Evolutionary conservation across 1,284 basidiomycete genomes (phyloP).

Genomic region (Irpex lacteus): DNA sequence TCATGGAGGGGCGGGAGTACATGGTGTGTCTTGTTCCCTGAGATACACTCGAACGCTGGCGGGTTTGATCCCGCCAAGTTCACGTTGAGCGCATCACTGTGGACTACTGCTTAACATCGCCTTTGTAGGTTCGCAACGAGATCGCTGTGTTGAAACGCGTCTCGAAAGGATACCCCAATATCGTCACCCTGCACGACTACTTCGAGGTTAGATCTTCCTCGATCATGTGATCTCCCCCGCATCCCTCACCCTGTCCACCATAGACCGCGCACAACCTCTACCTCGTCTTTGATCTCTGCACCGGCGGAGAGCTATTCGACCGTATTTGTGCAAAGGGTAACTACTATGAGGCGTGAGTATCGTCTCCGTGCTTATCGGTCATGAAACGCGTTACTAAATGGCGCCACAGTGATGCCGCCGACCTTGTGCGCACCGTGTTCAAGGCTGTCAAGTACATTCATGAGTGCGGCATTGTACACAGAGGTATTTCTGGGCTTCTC

Average conservation of each 20-base stretch:
- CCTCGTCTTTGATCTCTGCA: conserved; percentile 95
- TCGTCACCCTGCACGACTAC: conserved; percentile 94
- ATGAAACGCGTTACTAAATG: not conserved
- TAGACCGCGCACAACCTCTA: conserved; percentile 93
- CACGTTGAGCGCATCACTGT: not conserved
- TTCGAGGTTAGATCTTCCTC: conserved; percentile 71
- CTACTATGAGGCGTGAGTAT: conserved; percentile 88
- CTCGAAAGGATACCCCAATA: conserved; percentile 87
- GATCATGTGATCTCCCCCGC: not conserved
- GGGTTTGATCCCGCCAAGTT: not conserved
- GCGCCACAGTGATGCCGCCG: conserved; percentile 77
- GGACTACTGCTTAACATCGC: not conserved
- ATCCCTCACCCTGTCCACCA: not conserved
- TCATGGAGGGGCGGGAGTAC: conserved; percentile 92
- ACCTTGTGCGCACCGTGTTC: conserved; percentile 85
- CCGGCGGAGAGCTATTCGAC: conserved; percentile 97
- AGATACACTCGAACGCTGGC: not conserved
- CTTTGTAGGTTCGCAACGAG: conserved; percentile 86
- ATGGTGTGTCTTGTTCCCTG: conserved; percentile 52
- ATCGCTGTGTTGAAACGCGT: conserved; percentile 94
- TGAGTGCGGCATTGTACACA: conserved; percentile 91
- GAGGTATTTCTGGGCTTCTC: conserved; percentile 49
- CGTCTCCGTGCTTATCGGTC: conserved; percentile 3
- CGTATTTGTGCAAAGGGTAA: conserved; percentile 97
- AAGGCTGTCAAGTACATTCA: conserved; percentile 92